phyloP scores from a whole-genome alignment of 169 alveolate species.

The Eimeria sp. region DNA sequence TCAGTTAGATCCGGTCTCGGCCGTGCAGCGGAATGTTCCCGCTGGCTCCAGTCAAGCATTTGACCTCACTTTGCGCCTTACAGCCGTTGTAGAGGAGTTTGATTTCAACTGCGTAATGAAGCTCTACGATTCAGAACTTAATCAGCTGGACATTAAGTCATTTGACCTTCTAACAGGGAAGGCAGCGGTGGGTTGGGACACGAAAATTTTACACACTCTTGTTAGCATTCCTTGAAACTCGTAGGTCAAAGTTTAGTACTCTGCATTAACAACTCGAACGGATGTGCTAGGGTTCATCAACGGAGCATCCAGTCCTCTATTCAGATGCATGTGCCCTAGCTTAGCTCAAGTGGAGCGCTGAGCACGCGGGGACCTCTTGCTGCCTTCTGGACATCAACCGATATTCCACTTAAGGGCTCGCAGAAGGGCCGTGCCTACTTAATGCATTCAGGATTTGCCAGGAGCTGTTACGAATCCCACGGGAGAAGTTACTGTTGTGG shows the following conservation, averaged over 20 bases:
- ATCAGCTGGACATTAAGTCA: conserved; percentile 61
- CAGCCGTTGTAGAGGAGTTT: conserved; percentile 66
- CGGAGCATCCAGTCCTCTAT: not conserved
- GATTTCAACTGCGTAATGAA: conserved; percentile 71
- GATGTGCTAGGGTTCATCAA: not conserved
- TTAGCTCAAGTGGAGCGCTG: too few species aligned
- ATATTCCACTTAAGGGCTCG: not conserved
- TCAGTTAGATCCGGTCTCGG: conserved; percentile 78
- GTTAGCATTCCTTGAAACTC: not conserved
- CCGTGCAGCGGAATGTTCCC: conserved; percentile 53
- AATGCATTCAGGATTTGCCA: conserved; percentile 61
- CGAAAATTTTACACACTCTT: not conserved
- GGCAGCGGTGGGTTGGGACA: conserved; percentile 34
- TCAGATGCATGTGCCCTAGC: not conserved
- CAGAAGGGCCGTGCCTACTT: not conserved
- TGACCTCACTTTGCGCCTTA: conserved; percentile 72
- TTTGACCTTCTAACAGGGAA: conserved; percentile 71
- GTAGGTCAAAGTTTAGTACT: not conserved
- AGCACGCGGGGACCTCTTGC: not conserved
- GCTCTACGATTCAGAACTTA: conserved; percentile 68
- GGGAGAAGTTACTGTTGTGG: conserved; percentile 65
- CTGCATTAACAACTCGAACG: not conserved
- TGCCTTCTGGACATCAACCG: not conserved
- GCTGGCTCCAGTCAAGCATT: conserved; percentile 73
- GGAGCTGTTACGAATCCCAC: conserved; percentile 52